Percentiles rank a stretch among this genome's conserved stretches.
Conservation (phyloP, 805 yeast genomes). For the Saccharomycopsis sp. region DNA sequence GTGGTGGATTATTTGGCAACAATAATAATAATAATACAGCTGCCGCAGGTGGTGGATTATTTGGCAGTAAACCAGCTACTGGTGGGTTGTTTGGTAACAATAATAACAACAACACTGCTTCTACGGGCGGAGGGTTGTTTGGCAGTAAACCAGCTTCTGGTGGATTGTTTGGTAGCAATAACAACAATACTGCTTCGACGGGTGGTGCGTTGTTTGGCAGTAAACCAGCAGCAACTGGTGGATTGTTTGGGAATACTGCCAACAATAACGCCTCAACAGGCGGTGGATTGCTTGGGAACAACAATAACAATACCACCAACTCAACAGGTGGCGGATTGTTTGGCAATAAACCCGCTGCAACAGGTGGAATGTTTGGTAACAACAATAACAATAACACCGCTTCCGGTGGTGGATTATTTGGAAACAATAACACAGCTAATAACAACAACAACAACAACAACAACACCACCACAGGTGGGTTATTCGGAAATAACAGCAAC, state of each 20-base stretch:
- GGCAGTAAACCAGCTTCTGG: slow-evolving; percentile 28
- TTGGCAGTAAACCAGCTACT: slow-evolving; percentile 32
- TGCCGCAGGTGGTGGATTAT: slow-evolving; percentile 27
- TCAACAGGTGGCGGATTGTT: slow-evolving; percentile 28
- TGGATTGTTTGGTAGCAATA: slow-evolving; percentile 28
- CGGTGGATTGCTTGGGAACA: slow-evolving; percentile 31
- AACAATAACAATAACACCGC: slow-evolving; percentile 20
- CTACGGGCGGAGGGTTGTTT: slow-evolving; percentile 26
- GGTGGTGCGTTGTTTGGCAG: slow-evolving; percentile 31
- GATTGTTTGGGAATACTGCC: slow-evolving; percentile 32
- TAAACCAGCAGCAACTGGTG: slow-evolving; percentile 23
- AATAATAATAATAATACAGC: slow-evolving; percentile 17
- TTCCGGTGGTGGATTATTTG: slow-evolving; percentile 35
- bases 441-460: slow-evolving; percentile 22
- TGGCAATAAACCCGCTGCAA: slow-evolving; percentile 23
- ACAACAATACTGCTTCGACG: slow-evolving; percentile 12
- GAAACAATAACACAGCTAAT: slow-evolving; percentile 29
- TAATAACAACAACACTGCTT: slow-evolving; percentile 20
- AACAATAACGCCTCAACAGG: slow-evolving; percentile 23
- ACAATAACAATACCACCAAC: slow-evolving; percentile 22
- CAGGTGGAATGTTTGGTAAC: slow-evolving; percentile 27
- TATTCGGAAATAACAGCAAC: slow-evolving; percentile 30
- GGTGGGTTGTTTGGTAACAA: slow-evolving; percentile 28
- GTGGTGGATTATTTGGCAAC: slow-evolving; percentile 28
- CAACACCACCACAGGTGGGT: slow-evolving; percentile 21